A percentile compares a stretch with the other conserved stretches of the same genome.
Evolutionary conservation across 352 stramenopile species (phyloP).

Genomic region (Globisporangium heterothallicum): DNA sequence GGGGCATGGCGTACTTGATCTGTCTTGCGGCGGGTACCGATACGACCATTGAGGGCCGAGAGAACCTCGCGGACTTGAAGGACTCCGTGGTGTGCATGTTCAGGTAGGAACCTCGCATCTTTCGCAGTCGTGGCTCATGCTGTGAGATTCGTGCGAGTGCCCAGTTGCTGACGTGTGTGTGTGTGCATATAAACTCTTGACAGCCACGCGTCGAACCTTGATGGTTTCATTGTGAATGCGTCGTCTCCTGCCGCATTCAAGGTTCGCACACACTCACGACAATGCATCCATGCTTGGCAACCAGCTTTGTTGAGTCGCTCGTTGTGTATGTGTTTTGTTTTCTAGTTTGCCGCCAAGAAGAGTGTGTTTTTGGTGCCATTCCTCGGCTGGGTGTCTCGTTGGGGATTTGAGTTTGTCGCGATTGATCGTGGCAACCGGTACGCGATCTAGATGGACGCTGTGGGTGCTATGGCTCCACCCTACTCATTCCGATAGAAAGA

Average conservation of each 20-base stretch:
- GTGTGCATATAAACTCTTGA: background rate
- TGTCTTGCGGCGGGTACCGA: slow-evolving; percentile 52
- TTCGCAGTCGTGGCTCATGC: too few relatives aligned
- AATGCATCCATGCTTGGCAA: too few relatives aligned
- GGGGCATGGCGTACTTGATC: slow-evolving; percentile 26
- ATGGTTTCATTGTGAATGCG: slow-evolving; percentile 79
- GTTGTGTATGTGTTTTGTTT: background rate
- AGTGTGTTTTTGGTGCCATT: slow-evolving; percentile 78
- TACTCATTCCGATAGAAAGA: too few relatives aligned
- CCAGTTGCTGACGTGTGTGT: background rate
- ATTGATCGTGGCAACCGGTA: slow-evolving; percentile 76
- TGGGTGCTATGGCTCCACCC: slow-evolving; percentile 1
- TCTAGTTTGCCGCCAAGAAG: slow-evolving; percentile 80
- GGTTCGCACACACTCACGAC: too few relatives aligned
- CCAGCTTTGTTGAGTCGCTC: too few relatives aligned
- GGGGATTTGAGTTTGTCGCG: slow-evolving; percentile 73
- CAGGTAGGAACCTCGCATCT: slow-evolving; percentile 28
- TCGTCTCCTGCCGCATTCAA: slow-evolving; percentile 68
- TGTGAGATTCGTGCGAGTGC: too few relatives aligned
- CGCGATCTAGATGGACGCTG: slow-evolving; percentile 2
- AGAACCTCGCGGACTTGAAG: slow-evolving; percentile 45
- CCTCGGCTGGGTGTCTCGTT: slow-evolving; percentile 65
- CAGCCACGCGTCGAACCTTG: slow-evolving; percentile 78
- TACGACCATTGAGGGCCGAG: slow-evolving; percentile 35
- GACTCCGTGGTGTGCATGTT: slow-evolving; percentile 83